These are phyloP conservation scores for Candida ascalaphidarum DNA, from an alignment of 805 yeast genomes.

Conservation along the genomic window DNA sequence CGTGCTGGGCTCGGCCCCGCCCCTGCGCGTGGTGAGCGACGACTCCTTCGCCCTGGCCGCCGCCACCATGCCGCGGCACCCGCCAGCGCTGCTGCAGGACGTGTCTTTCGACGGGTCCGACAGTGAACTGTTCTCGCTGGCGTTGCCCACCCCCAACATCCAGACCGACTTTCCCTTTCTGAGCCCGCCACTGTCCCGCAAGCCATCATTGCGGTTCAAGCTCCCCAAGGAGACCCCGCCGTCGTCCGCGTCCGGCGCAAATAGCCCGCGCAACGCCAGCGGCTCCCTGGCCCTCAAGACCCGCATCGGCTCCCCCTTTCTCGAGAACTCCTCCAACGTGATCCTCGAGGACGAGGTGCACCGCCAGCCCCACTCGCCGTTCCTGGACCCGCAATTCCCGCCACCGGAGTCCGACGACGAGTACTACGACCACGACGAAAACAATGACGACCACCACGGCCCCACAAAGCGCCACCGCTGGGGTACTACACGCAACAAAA, in stretches of 20 bases:
- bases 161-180: constrained; percentile 6
- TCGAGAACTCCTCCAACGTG: constrained; percentile 6
- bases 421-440: constrained; percentile 9
- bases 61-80: too few relatives aligned
- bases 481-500: constrained; percentile 80
- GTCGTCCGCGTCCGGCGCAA: constrained; percentile 1
- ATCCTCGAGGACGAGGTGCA: constrained; percentile 18
- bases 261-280: constrained; percentile 1
- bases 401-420: constrained; percentile 1
- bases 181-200: constrained; percentile 6
- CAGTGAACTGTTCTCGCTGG: constrained; percentile 7
- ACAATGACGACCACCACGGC: constrained; percentile 23
- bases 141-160: constrained; percentile 19
- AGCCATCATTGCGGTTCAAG: constrained; percentile 21
- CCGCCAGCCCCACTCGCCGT: constrained; percentile 21
- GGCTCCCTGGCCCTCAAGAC: constrained; percentile 2
- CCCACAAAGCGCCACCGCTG: constrained; percentile 75
- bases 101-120: too few relatives aligned
- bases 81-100: too few relatives aligned
- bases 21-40: too few relatives aligned
- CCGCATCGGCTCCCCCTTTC: constrained; percentile 7
- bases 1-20: too few relatives aligned
- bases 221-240: constrained; percentile 11
- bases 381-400: constrained; percentile 8
- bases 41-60: too few relatives aligned